A percentile compares a stretch with the other conserved stretches of the same genome.
Conservation (phyloP, 345 rosid species). For the Adansonia digitata region DNA sequence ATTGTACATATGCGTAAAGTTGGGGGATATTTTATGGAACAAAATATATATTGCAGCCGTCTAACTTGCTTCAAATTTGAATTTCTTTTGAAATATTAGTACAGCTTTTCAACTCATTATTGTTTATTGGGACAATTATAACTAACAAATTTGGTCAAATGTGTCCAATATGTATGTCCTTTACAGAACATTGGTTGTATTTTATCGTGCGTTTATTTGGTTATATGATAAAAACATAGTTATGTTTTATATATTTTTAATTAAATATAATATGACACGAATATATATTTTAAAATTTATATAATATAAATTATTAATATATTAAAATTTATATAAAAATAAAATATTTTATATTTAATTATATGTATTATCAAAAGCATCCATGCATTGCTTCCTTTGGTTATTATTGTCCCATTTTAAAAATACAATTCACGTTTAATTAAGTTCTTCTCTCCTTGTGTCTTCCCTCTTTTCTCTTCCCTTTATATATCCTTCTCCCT, state of each 20-base stretch:
- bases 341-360: too few relatives aligned
- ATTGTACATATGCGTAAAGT: neutral
- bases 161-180: neutral
- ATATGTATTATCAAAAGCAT: too few relatives aligned
- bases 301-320: too few relatives aligned
- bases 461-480: neutral
- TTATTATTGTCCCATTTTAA: neutral
- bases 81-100: neutral
- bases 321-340: too few relatives aligned
- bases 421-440: neutral
- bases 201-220: neutral
- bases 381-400: neutral
- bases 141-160: neutral
- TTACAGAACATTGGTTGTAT: neutral
- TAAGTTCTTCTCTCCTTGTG: neutral
- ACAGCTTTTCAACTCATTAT: neutral
- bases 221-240: too few relatives aligned
- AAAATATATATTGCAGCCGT: neutral
- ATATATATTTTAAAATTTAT: too few relatives aligned
- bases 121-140: neutral
- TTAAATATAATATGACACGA: too few relatives aligned
- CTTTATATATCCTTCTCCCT: constrained; percentile 31
- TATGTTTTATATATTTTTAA: too few relatives aligned
- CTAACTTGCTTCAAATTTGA: neutral
- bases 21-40: neutral